Base-by-base conservation (phyloP, 2,329 filamentous ascomycete species). In the Colletotrichum cordylinicola region DNA sequence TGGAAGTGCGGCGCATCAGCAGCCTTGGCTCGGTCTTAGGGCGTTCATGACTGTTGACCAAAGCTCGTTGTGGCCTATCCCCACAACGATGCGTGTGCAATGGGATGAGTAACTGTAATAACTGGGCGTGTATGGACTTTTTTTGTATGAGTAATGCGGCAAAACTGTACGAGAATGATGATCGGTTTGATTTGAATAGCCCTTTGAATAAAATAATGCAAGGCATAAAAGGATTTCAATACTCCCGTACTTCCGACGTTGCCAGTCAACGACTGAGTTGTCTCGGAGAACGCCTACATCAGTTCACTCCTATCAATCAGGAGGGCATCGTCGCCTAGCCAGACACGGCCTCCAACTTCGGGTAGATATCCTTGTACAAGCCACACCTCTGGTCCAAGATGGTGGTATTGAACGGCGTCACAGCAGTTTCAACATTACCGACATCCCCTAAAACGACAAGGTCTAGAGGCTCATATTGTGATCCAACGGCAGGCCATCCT, bases 401-500 rank as follows among this genome's bases (percentile, higher is more conserved):
- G 6, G 21, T 67, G 29, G 71, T 27, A 70, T 82, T 78, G 29
- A 79, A 70, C 27, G 75, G 43, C 31, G 72, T 56, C 8, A 79
- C 78, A 15, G 70, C 74, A 1, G 74, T 65, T 1, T 37, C 35
- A 8, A 39, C 55, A 13, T 77, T 31, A 1, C 33, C 70, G 24
- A 78, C 31, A 43, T 80, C 79, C 6, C 81, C 81, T 29, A 82
- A 61, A 16, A 72, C 69, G 8, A 72, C 79, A 16, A 79, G 66
- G 55, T 82, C 80, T 12, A 76, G 76, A 7, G 79, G 78, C n/a
- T 52, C 55, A 39, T 74, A 80, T 58, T 61, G 18, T 15, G 80
- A 80, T 1, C 79, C 79, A 5, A 82, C 78, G 3, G 58, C 76
- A 18, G 77, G 75, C 81, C 81, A 84, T 1, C 81, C 79, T 4